phyloP scores from a whole-genome alignment of 2,329 filamentous ascomycete species.

The Epichloe coenophiala region DNA sequence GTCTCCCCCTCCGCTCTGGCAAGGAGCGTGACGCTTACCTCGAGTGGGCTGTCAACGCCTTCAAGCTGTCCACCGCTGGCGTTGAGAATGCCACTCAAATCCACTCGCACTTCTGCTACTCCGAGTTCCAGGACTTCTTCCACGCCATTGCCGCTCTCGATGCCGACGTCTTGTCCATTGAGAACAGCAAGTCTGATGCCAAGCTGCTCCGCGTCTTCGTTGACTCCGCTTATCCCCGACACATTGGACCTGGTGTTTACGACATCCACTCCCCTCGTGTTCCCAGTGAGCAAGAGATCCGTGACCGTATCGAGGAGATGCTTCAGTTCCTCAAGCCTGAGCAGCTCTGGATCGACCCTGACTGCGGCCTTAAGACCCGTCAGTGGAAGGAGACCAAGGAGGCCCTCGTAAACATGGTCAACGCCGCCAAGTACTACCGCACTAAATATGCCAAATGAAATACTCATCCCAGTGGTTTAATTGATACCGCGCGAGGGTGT shows the following conservation, averaged over 20 bases:
- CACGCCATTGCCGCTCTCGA: conserved; percentile 97
- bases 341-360: conserved; percentile 99
- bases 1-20: conserved; percentile 89
- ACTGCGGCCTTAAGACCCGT: conserved; percentile 98
- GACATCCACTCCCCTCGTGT: conserved; percentile 99
- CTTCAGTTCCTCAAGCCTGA: conserved; percentile 91
- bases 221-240: conserved; percentile 89
- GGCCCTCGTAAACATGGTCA: conserved; percentile 91
- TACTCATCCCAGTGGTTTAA: conserved; percentile 10
- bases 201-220: conserved; percentile 99
- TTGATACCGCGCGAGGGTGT: conserved; percentile 7
- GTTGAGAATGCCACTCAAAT: conserved; percentile 96
- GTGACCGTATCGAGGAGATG: conserved; percentile 96
- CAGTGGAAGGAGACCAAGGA: conserved; percentile 99
- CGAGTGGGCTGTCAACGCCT: conserved; percentile 92
- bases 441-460: conserved; percentile 63
- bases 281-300: conserved; percentile 94
- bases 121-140: conserved; percentile 99
- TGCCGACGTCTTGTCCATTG: conserved; percentile 94
- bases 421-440: conserved; percentile 94
- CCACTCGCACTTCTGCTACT: conserved; percentile 99
- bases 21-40: conserved; percentile 96
- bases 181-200: conserved; percentile 99
- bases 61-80: conserved; percentile 88
- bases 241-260: conserved; percentile 98